A percentile compares a stretch with the other conserved stretches of the same genome.
Conservation (phyloP, 2,329 filamentous ascomycete genomes). For the Trichoderma koningii region DNA sequence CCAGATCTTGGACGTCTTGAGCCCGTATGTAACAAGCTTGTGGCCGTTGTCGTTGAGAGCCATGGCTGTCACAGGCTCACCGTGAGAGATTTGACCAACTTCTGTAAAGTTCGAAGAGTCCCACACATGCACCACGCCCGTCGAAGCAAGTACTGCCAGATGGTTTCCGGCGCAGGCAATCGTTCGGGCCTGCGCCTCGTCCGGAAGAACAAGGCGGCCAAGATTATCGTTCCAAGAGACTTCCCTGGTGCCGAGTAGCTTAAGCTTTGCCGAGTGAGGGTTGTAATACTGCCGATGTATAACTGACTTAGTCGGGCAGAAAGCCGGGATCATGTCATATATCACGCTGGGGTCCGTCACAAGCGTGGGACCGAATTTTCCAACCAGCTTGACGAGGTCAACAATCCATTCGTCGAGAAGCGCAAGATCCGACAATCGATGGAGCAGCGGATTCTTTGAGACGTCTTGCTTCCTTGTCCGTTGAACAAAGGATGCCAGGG, state of each 20-base stretch:
- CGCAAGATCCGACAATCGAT: not conserved
- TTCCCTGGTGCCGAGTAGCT: not conserved
- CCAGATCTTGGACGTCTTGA: not conserved
- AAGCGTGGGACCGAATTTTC: not conserved
- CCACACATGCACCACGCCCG: not conserved
- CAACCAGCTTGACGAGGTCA: not conserved
- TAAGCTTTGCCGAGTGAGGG: not conserved
- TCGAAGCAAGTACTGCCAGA: not conserved
- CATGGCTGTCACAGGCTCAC: slow-evolving; percentile 1
- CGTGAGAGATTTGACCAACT: not conserved
- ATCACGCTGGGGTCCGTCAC: not conserved
- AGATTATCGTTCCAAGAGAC: not conserved
- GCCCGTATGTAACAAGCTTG: not conserved
- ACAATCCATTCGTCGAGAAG: not conserved
- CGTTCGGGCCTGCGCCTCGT: not conserved
- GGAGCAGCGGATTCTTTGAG: not conserved
- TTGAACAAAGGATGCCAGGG: not conserved
- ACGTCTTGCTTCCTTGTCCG: not conserved
- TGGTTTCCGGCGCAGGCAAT: not conserved
- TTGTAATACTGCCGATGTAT: not conserved
- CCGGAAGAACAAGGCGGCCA: not conserved
- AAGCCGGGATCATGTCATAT: not conserved
- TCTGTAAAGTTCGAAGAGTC: not conserved
- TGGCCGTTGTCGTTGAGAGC: not conserved
- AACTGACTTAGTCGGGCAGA: not conserved